phyloP scores from a whole-genome alignment of 345 rosid species.

The Eucalyptus cladocalyx region DNA sequence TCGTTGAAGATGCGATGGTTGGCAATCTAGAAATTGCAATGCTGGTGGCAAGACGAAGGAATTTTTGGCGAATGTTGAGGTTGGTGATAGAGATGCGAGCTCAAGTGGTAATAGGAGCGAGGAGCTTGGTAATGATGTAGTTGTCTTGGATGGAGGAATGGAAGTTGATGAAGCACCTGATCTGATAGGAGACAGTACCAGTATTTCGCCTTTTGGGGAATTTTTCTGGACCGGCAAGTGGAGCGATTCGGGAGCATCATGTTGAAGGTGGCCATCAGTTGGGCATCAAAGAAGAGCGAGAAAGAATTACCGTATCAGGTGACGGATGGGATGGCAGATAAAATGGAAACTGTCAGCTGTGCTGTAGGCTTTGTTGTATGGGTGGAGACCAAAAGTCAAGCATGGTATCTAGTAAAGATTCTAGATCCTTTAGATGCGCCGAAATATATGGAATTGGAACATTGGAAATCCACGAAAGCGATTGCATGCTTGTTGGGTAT shows the following conservation, averaged over 20 bases:
- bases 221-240: constrained; percentile 18
- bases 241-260: not conserved
- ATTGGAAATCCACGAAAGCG: not conserved
- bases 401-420: constrained; percentile 86
- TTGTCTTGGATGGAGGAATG: not conserved
- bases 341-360: constrained; percentile 8
- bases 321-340: not conserved
- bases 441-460: constrained; percentile 1
- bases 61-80: not conserved
- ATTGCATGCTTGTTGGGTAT: constrained; percentile 30
- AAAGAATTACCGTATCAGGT: not conserved
- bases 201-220: constrained; percentile 37
- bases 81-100: not conserved
- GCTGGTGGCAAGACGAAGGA: not conserved
- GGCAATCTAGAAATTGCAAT: not conserved
- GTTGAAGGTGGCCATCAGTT: constrained; percentile 1
- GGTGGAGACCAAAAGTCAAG: constrained; percentile 40
- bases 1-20: not conserved
- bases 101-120: not conserved
- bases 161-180: constrained; percentile 6
- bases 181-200: not conserved
- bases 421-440: constrained; percentile 21
- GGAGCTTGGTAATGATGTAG: not conserved
- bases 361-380: constrained; percentile 64
- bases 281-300: not conserved